phyloP scores from a whole-genome alignment of 768 basidiomycete species.

The Boletus subparvulus region DNA sequence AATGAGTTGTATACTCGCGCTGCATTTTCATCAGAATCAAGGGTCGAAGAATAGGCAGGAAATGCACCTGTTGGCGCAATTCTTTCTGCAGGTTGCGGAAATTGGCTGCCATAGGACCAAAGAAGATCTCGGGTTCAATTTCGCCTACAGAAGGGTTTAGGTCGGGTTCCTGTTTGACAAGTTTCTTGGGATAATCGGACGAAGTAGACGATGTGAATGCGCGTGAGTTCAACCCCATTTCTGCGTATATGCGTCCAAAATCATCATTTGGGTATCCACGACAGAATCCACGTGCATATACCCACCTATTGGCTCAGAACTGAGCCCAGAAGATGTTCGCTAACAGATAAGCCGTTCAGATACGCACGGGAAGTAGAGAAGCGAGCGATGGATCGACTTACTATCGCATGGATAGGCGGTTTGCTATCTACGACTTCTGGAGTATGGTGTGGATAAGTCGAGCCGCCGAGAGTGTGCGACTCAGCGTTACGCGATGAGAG shows the following conservation, averaged over 20 bases:
- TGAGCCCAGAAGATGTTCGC: constrained; percentile 10
- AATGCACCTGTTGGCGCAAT: constrained; percentile 10
- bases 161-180: constrained; percentile 11
- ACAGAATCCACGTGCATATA: constrained; percentile 16
- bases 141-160: not conserved
- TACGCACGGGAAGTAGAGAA: not conserved
- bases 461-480: constrained; percentile 5
- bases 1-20: constrained; percentile 18
- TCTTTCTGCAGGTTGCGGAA: constrained; percentile 12
- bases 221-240: constrained; percentile 5
- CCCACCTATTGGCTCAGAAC: constrained; percentile 21
- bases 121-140: not conserved
- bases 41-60: not conserved
- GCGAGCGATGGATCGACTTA: not conserved
- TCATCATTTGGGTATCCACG: not conserved
- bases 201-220: not conserved
- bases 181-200: constrained; percentile 8
- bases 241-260: constrained; percentile 14
- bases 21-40: not conserved
- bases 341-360: not conserved
- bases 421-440: constrained; percentile 9
- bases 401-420: not conserved
- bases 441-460: constrained; percentile 3
- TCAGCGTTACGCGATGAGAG: constrained; percentile 14
- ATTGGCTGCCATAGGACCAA: constrained; percentile 3